phyloP scores from a whole-genome alignment of 1,139 yeast species.

The Magnusiomyces tetraspermus region DNA sequence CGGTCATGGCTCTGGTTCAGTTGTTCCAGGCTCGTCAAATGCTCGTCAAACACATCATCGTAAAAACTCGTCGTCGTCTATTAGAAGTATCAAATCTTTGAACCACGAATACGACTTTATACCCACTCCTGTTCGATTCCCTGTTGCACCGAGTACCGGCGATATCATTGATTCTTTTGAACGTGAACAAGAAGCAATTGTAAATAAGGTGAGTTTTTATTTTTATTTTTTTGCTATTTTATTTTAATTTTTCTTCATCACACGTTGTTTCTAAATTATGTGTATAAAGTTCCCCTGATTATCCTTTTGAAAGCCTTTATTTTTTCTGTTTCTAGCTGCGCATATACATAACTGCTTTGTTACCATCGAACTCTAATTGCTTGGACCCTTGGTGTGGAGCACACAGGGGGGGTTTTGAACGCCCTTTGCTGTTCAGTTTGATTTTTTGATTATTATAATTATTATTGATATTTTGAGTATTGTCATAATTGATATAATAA shows the following conservation, averaged over 20 bases:
- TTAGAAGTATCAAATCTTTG: background rate
- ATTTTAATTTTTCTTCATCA: background rate
- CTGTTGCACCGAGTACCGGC: constrained; percentile 11
- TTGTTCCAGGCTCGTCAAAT: background rate
- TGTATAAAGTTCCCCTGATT: background rate
- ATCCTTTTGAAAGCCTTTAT: background rate
- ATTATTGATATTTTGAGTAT: too few relatives aligned
- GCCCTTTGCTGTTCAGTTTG: too few relatives aligned
- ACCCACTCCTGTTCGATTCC: constrained; percentile 11
- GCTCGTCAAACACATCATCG: background rate
- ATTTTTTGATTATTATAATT: too few relatives aligned
- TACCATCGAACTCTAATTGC: too few relatives aligned
- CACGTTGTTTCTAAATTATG: background rate
- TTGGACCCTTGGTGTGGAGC: too few relatives aligned
- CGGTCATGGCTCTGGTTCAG: too few relatives aligned
- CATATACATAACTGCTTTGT: background rate
- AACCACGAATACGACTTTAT: background rate
- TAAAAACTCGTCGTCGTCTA: background rate
- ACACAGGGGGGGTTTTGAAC: too few relatives aligned
- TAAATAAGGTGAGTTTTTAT: constrained; percentile 21
- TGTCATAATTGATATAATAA: background rate
- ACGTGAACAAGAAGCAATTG: constrained; percentile 33
- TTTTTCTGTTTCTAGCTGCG: too few relatives aligned
- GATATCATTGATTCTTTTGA: constrained; percentile 14
- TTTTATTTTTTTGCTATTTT: background rate